phyloP scores from a whole-genome alignment of 2,329 filamentous ascomycete genomes.

The Pleurostoma richardsiae region DNA sequence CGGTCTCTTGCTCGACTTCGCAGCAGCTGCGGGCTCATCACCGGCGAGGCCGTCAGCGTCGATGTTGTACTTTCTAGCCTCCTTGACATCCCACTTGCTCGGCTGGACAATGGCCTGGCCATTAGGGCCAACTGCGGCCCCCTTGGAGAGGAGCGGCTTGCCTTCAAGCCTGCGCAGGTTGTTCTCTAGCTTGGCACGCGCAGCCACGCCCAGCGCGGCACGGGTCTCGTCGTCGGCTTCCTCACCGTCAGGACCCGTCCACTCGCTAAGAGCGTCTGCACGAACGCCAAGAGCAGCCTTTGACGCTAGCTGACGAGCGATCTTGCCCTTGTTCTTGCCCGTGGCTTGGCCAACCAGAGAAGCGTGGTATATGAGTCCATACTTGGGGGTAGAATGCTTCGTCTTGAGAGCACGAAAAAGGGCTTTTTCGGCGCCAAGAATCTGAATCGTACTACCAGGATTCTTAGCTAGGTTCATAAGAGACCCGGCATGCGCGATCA shows the following conservation, averaged over 20 bases:
- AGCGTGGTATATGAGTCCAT: slow-evolving; percentile 89
- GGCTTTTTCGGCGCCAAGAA: slow-evolving; percentile 96
- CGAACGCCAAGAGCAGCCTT: slow-evolving; percentile 92
- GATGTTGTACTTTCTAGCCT: slow-evolving; percentile 88
- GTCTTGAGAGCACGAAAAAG: slow-evolving; percentile 98
- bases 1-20: slow-evolving; percentile 41
- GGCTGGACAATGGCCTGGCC: slow-evolving; percentile 56
- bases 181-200: slow-evolving; percentile 70
- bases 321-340: slow-evolving; percentile 99
- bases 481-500: slow-evolving; percentile 92
- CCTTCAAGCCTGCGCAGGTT: slow-evolving; percentile 77
- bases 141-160: slow-evolving; percentile 77
- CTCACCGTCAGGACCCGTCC: slow-evolving; percentile 63
- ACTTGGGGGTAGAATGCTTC: slow-evolving; percentile 98
- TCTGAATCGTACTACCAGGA: slow-evolving; percentile 93
- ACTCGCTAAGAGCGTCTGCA: slow-evolving; percentile 82
- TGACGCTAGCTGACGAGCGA: slow-evolving; percentile 90
- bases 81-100: slow-evolving; percentile 86
- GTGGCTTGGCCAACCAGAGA: slow-evolving; percentile 95
- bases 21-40: slow-evolving; percentile 55
- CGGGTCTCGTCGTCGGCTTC: slow-evolving; percentile 84
- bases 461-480: slow-evolving; percentile 93
- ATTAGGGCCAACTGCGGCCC: slow-evolving; percentile 69
- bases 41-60: slow-evolving; percentile 82
- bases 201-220: slow-evolving; percentile 69